Conservation (phyloP, 2,329 filamentous ascomycete genomes). For the Trichoderma sp. region DNA sequence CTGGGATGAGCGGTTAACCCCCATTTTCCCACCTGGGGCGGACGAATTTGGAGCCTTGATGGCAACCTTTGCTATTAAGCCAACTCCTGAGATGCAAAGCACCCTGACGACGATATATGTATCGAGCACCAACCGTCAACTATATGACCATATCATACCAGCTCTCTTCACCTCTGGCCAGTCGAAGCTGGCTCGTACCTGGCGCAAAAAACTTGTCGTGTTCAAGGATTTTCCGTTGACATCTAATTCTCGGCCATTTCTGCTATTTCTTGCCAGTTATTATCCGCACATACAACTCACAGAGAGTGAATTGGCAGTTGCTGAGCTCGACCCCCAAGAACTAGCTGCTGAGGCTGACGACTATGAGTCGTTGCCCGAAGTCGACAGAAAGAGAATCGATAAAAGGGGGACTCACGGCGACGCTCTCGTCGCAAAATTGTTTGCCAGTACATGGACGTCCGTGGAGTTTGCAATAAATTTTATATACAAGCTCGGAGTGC, state of each 20-base stretch:
- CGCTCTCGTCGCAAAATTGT: slow-evolving; percentile 73
- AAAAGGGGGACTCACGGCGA: slow-evolving; percentile 29
- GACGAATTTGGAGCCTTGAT: slow-evolving; percentile 43
- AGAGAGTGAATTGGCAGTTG: slow-evolving; percentile 34
- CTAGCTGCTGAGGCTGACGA: neutral
- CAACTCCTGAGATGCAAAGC: slow-evolving; percentile 36
- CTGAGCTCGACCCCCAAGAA: slow-evolving; percentile 14
- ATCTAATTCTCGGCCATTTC: slow-evolving; percentile 44
- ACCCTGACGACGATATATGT: slow-evolving; percentile 46
- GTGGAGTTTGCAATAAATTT: slow-evolving; percentile 69
- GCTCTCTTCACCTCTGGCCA: slow-evolving; percentile 47
- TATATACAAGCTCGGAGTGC: slow-evolving; percentile 66
- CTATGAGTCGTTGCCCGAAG: neutral
- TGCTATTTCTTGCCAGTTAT: slow-evolving; percentile 47
- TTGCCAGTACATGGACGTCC: slow-evolving; percentile 69
- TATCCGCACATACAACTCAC: slow-evolving; percentile 40
- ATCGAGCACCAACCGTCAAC: slow-evolving; percentile 38
- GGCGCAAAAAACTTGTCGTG: slow-evolving; percentile 43
- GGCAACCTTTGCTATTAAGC: slow-evolving; percentile 41
- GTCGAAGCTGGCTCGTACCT: slow-evolving; percentile 43
- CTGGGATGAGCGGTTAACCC: slow-evolving; percentile 48
- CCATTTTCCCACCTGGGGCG: slow-evolving; percentile 41
- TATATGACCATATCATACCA: slow-evolving; percentile 54
- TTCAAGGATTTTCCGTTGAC: slow-evolving; percentile 43
- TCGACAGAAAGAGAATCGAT: slow-evolving; percentile 18